Evolutionary conservation across 179 eudicot species (phyloP), one percentile per base, ranked within the genome.

Genomic region (Spinacia oleracea): DNA sequence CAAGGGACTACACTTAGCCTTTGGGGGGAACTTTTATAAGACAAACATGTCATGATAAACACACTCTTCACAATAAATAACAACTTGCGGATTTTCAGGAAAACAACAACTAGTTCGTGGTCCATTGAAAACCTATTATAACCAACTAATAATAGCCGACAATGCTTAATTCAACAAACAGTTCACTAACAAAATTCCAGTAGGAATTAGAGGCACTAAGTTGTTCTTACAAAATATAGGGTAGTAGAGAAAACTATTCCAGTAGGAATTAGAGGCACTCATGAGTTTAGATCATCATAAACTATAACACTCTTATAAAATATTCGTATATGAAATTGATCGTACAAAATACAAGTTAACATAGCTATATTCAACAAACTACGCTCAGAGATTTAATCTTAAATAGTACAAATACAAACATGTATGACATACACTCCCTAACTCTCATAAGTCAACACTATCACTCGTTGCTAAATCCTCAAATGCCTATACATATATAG

Each of bases 301-400:
- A 56, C 21, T 60, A 27, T 25, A 60, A 60, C 65, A 48, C 53
- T 0, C 16, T 48, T 48, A 46, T 48, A 18, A 48, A 12, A 38
- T 38, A 38, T 6, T 38, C 16, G 12, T 48, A 48, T 48, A 48
- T 14, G 8, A 60, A 25, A 60, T 60, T 60, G 27, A 6, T 25
- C 31, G 7, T 25, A 60, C 5, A 10, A 60, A 11, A 25, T 60
- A 60, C 65, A 23, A 10, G 14, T 27, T 60, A 29, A 60, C 1
- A 60, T 60, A 60, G 65, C 34, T 25, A 60, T 60, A 60, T 60
- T 60, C 34, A 60, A 60, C 65, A 34, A 25, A 60, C 23, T 60
- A 27, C 65, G 27, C 65, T 60, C 34, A 27, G 25, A 27, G 65
- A 27, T 60, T 25, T 60, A 9, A 60, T 25, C 65, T 60, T 29